Evolutionary conservation across 495 filamentous ascomycete genomes (phyloP), one percentile per base, ranked within the genome.

Genomic region (Xylaria acuta): DNA sequence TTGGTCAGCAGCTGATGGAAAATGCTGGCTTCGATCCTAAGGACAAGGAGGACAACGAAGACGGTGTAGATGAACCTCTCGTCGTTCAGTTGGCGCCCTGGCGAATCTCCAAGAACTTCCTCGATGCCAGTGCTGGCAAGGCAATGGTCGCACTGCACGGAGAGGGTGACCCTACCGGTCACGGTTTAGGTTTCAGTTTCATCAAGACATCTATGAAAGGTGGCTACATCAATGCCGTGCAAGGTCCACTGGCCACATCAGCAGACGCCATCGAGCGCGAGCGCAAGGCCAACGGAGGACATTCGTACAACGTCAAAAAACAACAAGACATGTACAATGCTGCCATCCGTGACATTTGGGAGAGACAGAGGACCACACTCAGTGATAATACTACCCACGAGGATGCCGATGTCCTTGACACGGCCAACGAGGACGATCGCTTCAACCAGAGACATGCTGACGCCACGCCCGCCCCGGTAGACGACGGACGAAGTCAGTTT

Each of bases 171-270:
- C 96, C 96, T n/a, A 96, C 94, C 9, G 93, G 94, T 14, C 92
- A 93, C 74, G 96, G 96, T 3, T 90, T 97, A 69, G 96, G 93
- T 3, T 95, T 98, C 84, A 97, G 92, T 79, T 97, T 98, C 79
- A 92, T 99, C 74, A 93, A 94, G 76, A 97, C 94, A 0, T 97
- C 93, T 16, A 99, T 99, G 96, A 99, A 99, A 80, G 96, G 96
- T 59, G 96, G 96, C 3, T 99, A 96, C 82, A 93, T 97, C 75
- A 92, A 94, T 40, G 86, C 94, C 70, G 92, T 95, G 12, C 94
- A 97, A 75, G 95, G 94, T 74, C 92, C 94, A 3, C 88, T 92
- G 49, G 93, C 97, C 62, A 97, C 93, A 71, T 89, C 97, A 49
- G 92, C 93, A 67, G 86, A 88, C 70, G 86, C 86, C 60, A 87